Evolutionary conservation across 1,284 basidiomycete genomes (phyloP).

Genomic region (Exobasidium rhododendri): DNA sequence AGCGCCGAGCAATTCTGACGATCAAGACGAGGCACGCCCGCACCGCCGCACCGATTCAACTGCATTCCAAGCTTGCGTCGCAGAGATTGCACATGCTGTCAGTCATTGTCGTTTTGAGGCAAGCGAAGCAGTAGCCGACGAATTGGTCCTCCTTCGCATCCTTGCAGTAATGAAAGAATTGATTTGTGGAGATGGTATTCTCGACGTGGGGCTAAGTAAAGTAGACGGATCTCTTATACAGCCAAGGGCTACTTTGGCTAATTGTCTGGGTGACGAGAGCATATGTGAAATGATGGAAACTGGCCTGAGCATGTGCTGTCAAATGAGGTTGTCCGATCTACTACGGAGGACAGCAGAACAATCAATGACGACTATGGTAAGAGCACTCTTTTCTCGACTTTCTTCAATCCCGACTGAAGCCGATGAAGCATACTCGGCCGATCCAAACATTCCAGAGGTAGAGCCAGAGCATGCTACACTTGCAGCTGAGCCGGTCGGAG

Average conservation of each 20-base stretch:
- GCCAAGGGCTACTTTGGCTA: conserved; percentile 24
- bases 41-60: conserved; percentile 17
- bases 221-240: neutral
- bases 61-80: conserved; percentile 62
- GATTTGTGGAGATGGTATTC: conserved; percentile 62
- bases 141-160: conserved; percentile 88
- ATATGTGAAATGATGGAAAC: conserved; percentile 99
- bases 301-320: conserved; percentile 92
- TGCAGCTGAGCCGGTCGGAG: conserved; percentile 27
- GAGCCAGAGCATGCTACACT: conserved; percentile 45
- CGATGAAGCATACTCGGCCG: conserved; percentile 43
- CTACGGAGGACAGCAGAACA: conserved; percentile 86
- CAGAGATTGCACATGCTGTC: conserved; percentile 80
- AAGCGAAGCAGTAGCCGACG: conserved; percentile 77
- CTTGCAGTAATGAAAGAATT: conserved; percentile 80
- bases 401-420: conserved; percentile 59
- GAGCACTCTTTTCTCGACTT: conserved; percentile 74
- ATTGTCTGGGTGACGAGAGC: conserved; percentile 70
- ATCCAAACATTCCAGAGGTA: conserved; percentile 28
- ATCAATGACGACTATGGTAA: conserved; percentile 84
- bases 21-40: neutral
- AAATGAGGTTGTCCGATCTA: conserved; percentile 87
- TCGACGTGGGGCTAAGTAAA: conserved; percentile 1
- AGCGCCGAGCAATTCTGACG: conserved; percentile 28
- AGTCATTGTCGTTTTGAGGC: conserved; percentile 98